Base-by-base conservation (phyloP, 164 flowering plant genomes). In the Stephania yunnanensis region DNA sequence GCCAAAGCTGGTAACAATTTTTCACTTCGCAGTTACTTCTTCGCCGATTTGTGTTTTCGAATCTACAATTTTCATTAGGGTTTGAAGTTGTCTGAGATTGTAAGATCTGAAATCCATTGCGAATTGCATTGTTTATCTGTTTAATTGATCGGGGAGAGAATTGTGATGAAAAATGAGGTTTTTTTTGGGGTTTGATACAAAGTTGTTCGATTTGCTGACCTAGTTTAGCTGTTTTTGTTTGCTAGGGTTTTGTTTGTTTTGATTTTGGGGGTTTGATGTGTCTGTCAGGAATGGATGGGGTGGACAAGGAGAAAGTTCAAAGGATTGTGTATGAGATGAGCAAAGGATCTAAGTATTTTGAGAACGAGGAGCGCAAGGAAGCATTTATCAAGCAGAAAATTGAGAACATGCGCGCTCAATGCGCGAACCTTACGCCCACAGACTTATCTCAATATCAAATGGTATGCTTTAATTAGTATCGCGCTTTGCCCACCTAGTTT, bases 241-340 rank as follows among this genome's bases (percentile, higher is more conserved):
- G 46, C 17, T 68, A 68, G 45, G 65, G 65, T 58, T 58, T 70
- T 46, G 53, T 69, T 69, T 58, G 17, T 75, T 7, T 20, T 29
- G 63, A 70, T 44, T 69, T 8, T 17, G 36, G 46, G 53, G 13
- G 31, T 70, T 5, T 73, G 53, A 69, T 58, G 22, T 78, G 74
- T 8, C 79, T 78, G 74, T 8, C 79, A 95, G 99, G 99, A 30
- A 95, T 95, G 99, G 97, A 94, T 36, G 97, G 97, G 72, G 97
- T 93, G 66, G 98, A 95, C 86, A 94, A 94, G 87, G 98, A 94
- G 82, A 95, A 83, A 81, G 97, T 95, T 78, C 99, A 94, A 76
- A 89, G 85, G 82, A 71, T 87, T 55, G 91, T 95, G 2, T 95
- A 95, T 78, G 97, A 95, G 79, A 95, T 92, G 97, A 95, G 99